These are phyloP conservation scores for Gyrodon lividus DNA, from an alignment of 768 basidiomycete genomes.

Conservation along the genomic window DNA sequence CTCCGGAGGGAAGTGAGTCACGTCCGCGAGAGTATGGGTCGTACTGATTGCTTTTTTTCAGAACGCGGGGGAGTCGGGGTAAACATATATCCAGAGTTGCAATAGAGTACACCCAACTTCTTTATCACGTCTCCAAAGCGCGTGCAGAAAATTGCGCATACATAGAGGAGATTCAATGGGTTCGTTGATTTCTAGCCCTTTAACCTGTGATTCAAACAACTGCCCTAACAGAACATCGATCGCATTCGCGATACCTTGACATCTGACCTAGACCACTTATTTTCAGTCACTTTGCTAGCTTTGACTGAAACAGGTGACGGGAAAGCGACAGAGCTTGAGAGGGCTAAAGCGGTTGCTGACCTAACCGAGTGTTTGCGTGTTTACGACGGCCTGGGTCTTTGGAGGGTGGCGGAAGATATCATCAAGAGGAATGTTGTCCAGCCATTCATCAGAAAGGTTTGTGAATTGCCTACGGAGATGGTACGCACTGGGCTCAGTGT, in stretches of 20 bases:
- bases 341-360: slow-evolving; percentile 59
- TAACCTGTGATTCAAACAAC: slow-evolving; percentile 7
- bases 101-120: slow-evolving; percentile 86
- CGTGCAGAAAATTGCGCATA: slow-evolving; percentile 73
- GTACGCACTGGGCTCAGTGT: not conserved
- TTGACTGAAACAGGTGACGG: slow-evolving; percentile 49
- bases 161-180: slow-evolving; percentile 83
- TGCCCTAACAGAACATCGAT: slow-evolving; percentile 65
- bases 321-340: slow-evolving; percentile 62
- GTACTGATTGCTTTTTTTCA: slow-evolving; percentile 28
- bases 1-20: slow-evolving; percentile 39
- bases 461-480: slow-evolving; percentile 8
- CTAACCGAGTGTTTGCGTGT: slow-evolving; percentile 76
- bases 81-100: slow-evolving; percentile 86
- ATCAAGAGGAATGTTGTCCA: slow-evolving; percentile 69
- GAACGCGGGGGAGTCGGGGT: slow-evolving; percentile 61
- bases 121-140: slow-evolving; percentile 88
- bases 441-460: slow-evolving; percentile 74
- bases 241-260: slow-evolving; percentile 82
- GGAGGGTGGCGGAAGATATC: slow-evolving; percentile 88
- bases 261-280: slow-evolving; percentile 82
- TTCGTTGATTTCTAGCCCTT: slow-evolving; percentile 39
- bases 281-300: slow-evolving; percentile 57
- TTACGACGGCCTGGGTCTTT: slow-evolving; percentile 77
- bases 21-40: not conserved